These are phyloP conservation scores for Tylopilus sp. DNA, from an alignment of 768 basidiomycete genomes.

Conservation along the genomic window DNA sequence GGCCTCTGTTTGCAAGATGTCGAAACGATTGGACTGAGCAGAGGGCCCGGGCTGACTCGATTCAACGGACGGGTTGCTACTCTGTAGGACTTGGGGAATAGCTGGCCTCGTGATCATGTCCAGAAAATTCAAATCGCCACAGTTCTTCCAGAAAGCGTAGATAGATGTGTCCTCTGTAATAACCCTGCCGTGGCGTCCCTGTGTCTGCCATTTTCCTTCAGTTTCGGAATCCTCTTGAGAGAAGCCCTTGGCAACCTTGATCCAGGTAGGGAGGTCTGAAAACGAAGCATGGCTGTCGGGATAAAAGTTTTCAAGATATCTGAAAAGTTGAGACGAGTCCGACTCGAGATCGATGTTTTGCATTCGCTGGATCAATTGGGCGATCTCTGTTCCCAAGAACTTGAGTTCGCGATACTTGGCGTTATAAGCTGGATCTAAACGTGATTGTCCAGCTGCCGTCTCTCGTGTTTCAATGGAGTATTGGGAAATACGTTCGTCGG, in stretches of 20 bases:
- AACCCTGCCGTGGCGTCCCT: slow-evolving; percentile 26
- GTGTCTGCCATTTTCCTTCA: slow-evolving; percentile 34
- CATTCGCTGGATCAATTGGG: slow-evolving; percentile 42
- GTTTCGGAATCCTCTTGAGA: slow-evolving; percentile 13
- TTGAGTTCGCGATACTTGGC: slow-evolving; percentile 40
- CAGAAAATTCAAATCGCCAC: slow-evolving; percentile 48
- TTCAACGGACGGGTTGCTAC: neutral
- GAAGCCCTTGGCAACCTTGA: slow-evolving; percentile 27
- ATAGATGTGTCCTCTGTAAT: slow-evolving; percentile 25
- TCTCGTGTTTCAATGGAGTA: slow-evolving; percentile 63
- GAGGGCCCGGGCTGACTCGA: slow-evolving; percentile 1
- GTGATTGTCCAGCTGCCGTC: slow-evolving; percentile 37
- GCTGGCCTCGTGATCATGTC: slow-evolving; percentile 6
- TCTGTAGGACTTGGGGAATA: neutral
- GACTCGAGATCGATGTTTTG: slow-evolving; percentile 32
- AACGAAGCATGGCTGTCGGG: slow-evolving; percentile 48
- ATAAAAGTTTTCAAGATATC: slow-evolving; percentile 42
- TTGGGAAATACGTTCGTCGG: slow-evolving; percentile 56
- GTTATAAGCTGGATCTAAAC: slow-evolving; percentile 35
- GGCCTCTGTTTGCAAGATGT: slow-evolving; percentile 2
- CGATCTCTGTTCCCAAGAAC: slow-evolving; percentile 44
- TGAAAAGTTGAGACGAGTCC: slow-evolving; percentile 35
- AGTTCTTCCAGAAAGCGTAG: slow-evolving; percentile 52
- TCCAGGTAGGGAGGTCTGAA: slow-evolving; percentile 45
- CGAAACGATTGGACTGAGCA: slow-evolving; percentile 17